Evolutionary conservation across 192 early-diverging fungal genomes (phyloP).

Genomic region (Linnemannia schmuckeri): DNA sequence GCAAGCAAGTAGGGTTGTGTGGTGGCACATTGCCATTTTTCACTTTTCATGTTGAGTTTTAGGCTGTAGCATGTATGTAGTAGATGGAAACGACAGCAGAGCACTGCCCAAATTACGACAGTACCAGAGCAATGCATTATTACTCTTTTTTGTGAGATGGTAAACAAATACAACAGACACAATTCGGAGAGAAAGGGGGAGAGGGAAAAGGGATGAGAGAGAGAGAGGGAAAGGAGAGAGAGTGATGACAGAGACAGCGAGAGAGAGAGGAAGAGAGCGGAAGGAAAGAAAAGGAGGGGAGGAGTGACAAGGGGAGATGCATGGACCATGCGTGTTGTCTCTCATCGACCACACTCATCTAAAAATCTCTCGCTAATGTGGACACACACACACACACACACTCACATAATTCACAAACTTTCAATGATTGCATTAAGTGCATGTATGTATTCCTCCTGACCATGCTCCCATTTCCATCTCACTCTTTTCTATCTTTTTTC

Average conservation of each 20-base stretch:
- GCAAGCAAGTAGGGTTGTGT: background rate
- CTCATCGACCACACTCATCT: constrained; percentile 1
- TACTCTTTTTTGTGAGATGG: background rate
- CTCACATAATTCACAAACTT: background rate
- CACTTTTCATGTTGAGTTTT: background rate
- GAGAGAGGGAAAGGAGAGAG: background rate
- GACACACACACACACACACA: background rate
- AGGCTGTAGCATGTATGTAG: background rate
- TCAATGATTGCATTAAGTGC: too few relatives aligned
- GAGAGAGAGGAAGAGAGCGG: background rate
- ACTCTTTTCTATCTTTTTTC: background rate
- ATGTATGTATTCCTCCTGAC: too few relatives aligned
- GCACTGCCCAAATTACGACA: background rate
- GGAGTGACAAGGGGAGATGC: background rate
- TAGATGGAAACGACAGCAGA: background rate
- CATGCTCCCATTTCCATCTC: too few relatives aligned
- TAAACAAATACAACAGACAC: constrained; percentile 9
- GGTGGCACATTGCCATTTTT: background rate
- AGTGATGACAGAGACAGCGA: too few relatives aligned
- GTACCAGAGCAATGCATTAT: constrained; percentile 1
- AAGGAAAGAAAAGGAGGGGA: background rate
- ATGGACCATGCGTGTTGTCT: constrained; percentile 3
- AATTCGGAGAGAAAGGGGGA: background rate
- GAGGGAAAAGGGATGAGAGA: background rate
- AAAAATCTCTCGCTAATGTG: background rate